phyloP scores from a whole-genome alignment of 2,329 filamentous ascomycete genomes.

The Diplodia corticola region DNA sequence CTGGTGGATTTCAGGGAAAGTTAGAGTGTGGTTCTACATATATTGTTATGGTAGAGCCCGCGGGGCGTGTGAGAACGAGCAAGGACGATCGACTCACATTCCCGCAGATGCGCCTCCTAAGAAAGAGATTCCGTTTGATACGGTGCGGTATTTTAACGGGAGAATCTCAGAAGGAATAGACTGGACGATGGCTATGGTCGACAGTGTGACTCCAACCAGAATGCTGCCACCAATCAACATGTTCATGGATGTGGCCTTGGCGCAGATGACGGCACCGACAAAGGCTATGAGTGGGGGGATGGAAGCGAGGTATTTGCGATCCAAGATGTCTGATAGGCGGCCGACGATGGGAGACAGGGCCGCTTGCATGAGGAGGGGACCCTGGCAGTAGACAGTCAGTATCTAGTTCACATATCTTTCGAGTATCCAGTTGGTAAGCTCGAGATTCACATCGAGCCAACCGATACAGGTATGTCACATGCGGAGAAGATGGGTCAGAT shows the following conservation, averaged over 20 bases:
- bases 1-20: slow-evolving; percentile 31
- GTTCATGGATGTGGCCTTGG: slow-evolving; percentile 56
- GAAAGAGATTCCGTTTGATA: slow-evolving; percentile 57
- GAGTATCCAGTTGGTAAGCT: neutral
- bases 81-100: slow-evolving; percentile 43
- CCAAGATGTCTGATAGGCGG: slow-evolving; percentile 57
- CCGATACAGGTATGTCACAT: no score
- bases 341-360: slow-evolving; percentile 59
- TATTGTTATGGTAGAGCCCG: slow-evolving; percentile 4
- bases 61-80: neutral
- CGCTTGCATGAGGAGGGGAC: slow-evolving; percentile 58
- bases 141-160: slow-evolving; percentile 57
- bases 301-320: slow-evolving; percentile 56
- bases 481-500: neutral
- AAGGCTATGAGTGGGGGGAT: slow-evolving; percentile 57
- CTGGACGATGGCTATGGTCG: slow-evolving; percentile 57
- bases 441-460: neutral
- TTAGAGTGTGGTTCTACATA: no score
- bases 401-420: neutral
- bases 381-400: slow-evolving; percentile 38
- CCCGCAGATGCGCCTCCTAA: slow-evolving; percentile 55
- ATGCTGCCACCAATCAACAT: slow-evolving; percentile 60
- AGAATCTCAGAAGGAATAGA: slow-evolving; percentile 59
- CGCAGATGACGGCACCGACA: slow-evolving; percentile 55
- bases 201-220: slow-evolving; percentile 56